These are phyloP conservation scores for Jasminum sambac DNA, from an alignment of 257 asterid genomes.

Conservation along the genomic window DNA sequence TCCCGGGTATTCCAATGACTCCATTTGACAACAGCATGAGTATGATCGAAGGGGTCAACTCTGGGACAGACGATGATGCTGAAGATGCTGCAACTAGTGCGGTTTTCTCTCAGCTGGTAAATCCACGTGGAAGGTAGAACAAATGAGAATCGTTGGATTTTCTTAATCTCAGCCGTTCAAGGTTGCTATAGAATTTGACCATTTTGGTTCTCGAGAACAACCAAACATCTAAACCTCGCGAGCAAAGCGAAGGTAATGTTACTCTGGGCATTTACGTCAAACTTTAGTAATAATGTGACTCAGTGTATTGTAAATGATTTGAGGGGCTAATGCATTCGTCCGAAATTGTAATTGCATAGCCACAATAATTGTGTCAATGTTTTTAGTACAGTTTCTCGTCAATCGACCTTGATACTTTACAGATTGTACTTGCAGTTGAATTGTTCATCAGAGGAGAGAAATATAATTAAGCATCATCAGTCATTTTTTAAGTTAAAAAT, in stretches of 20 bases:
- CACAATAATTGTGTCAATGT: constrained; percentile 35
- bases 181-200: background rate
- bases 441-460: background rate
- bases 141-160: background rate
- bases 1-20: constrained; percentile 47
- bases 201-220: constrained; percentile 15
- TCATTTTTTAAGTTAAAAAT: background rate
- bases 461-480: background rate
- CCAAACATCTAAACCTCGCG: constrained; percentile 22
- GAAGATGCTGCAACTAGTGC: constrained; percentile 72
- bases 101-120: constrained; percentile 78
- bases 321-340: constrained; percentile 33
- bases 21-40: constrained; percentile 66
- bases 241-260: constrained; percentile 31
- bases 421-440: background rate
- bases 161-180: constrained; percentile 17
- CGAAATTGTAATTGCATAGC: constrained; percentile 29
- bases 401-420: background rate
- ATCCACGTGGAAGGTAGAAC: constrained; percentile 73
- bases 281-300: constrained; percentile 28
- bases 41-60: constrained; percentile 52
- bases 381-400: constrained; percentile 27
- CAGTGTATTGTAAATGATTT: constrained; percentile 32
- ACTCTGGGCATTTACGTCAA: constrained; percentile 23
- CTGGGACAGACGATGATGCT: constrained; percentile 64